Percentiles rank a stretch among this genome's conserved stretches.
These are phyloP conservation scores for Kandelia obovata DNA, from an alignment of 345 rosid genomes.

Conservation along the genomic window DNA sequence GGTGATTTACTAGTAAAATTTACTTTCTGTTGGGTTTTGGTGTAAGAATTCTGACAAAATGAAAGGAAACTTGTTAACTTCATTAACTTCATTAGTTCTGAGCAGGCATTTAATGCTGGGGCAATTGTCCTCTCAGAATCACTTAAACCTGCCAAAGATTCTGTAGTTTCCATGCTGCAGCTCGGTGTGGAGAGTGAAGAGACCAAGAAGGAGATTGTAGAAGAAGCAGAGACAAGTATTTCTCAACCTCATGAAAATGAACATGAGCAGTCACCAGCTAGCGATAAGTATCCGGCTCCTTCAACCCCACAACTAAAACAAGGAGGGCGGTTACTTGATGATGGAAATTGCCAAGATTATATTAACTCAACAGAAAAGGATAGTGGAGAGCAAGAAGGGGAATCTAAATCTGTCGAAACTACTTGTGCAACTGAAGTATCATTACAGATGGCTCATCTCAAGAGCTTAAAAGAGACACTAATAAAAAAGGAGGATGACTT, in stretches of 20 bases:
- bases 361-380: conserved; percentile 55
- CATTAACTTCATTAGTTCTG: conserved; percentile 27
- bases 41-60: neutral
- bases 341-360: conserved; percentile 68
- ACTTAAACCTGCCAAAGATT: conserved; percentile 68
- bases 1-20: neutral
- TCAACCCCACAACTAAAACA: conserved; percentile 74
- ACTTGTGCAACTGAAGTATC: conserved; percentile 46
- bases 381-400: conserved; percentile 60
- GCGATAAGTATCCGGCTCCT: conserved; percentile 74
- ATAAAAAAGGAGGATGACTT: conserved; percentile 51
- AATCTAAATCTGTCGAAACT: conserved; percentile 88
- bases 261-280: conserved; percentile 30
- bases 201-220: conserved; percentile 19
- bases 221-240: conserved; percentile 26
- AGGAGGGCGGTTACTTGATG: conserved; percentile 49
- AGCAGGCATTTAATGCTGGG: conserved; percentile 77
- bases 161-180: conserved; percentile 55
- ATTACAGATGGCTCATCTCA: conserved; percentile 24
- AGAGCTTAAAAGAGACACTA: conserved; percentile 15
- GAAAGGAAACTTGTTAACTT: conserved; percentile 21
- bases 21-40: conserved; percentile 2
- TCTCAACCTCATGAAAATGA: conserved; percentile 33
- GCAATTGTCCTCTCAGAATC: conserved; percentile 49
- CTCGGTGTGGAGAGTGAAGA: conserved; percentile 37